Base-by-base conservation (phyloP, 148 eudicot genomes). In the Persicaria maculosa region DNA sequence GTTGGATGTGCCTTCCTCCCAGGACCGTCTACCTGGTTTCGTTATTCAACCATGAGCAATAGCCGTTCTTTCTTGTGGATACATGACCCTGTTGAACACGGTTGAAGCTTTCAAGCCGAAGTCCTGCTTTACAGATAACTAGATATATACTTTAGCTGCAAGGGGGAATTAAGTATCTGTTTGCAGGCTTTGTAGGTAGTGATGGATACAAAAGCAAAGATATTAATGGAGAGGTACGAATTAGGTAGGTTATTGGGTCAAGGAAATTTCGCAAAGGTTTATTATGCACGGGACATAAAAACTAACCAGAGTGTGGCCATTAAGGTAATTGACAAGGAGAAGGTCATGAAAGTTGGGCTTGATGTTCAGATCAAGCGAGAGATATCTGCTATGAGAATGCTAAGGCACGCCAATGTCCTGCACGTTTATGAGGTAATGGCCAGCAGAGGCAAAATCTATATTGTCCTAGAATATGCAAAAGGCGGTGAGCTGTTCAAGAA, bases 361-460 rank as follows among this genome's bases (percentile, higher is more conserved):
- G 93, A 77, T 65, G 84, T 81, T 55, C 93, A 85, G 74, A 85
- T 89, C 62, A 77, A 78, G 80, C 82, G 84, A 25, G 93, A 87
- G 78, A 90, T 90, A 20, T 74, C 83, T 4, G 77, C 85, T 43
- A 90, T 90, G 91, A 58, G 73, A 50, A 74, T 81, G 0, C 84
- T 86, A 1, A 83, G 85, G 14, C 91, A 90, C 57, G 86, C 91
- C 0, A 82, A 87, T 75, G 75, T 89, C 12, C 84, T 87, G 4
- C 86, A 85, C 71, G 84, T 89, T 48, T 84, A 83, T 25, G 94
- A 90, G 73, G 91, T 90, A 7, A 84, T 90, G 91, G 94, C 94
- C 2, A 86, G 91, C 5, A 84, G 81, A 69, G 15, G 78, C 11
- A 82, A 74, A 64, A 82, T 89, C 8, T 87, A 74, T 72, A 72